A percentile compares a stretch with the other conserved stretches of the same genome.
These are phyloP conservation scores for Dalbergia oliveri DNA, from an alignment of 306 rosid genomes.

Conservation along the genomic window DNA sequence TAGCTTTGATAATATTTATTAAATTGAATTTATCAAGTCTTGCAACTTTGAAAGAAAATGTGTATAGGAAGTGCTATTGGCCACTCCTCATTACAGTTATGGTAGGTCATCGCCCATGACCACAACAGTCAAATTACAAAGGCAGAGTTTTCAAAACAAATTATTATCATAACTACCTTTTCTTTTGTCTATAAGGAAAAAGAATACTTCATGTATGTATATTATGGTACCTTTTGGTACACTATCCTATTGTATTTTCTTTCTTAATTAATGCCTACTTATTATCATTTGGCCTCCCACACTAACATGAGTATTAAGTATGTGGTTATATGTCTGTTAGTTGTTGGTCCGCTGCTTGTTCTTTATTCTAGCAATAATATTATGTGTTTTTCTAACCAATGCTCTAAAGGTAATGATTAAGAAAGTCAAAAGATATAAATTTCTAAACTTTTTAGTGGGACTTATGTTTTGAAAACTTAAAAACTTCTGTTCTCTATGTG, in stretches of 20 bases:
- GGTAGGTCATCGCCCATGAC: conserved; percentile 24
- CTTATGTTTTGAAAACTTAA: no score
- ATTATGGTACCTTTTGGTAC: background rate
- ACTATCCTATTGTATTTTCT: background rate
- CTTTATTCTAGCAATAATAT: no score
- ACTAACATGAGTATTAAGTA: no score
- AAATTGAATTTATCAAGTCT: background rate
- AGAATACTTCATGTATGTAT: no score
- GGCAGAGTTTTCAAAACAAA: conserved; percentile 24
- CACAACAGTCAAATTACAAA: conserved; percentile 2
- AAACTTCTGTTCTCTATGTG: no score
- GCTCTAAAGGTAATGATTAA: no score
- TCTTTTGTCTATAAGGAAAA: background rate
- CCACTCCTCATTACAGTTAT: background rate
- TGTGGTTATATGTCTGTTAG: no score
- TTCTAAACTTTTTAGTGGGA: no score
- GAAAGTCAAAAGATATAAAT: no score
- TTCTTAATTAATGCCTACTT: background rate
- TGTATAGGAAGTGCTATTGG: background rate
- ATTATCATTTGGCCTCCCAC: no score
- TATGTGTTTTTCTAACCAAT: no score
- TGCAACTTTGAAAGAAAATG: background rate
- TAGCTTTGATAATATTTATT: background rate
- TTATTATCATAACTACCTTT: background rate
- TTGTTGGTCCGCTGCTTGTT: no score